Evolutionary conservation across 2,329 filamentous ascomycete genomes (phyloP).

Genomic region (Penicillium sp.): DNA sequence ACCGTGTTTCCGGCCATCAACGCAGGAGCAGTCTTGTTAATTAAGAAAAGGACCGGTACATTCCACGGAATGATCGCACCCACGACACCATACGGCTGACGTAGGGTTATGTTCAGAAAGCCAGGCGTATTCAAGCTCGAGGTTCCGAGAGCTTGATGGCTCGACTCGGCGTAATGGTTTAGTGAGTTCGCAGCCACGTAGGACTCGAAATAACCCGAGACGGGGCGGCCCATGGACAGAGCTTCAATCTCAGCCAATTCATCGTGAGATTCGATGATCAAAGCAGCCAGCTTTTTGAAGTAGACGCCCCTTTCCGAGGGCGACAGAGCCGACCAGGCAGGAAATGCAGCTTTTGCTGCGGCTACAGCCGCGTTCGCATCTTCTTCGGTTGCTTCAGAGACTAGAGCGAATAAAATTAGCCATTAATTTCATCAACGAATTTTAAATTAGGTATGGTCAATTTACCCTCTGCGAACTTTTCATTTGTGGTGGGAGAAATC

Average conservation of each 20-base stretch:
- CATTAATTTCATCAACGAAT: not conserved
- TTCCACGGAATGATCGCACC: slow-evolving; percentile 66
- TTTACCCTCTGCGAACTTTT: slow-evolving; percentile 32
- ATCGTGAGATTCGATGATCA: slow-evolving; percentile 32
- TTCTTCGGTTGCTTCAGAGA: slow-evolving; percentile 32
- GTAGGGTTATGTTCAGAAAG: slow-evolving; percentile 36
- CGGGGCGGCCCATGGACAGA: slow-evolving; percentile 42
- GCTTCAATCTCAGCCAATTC: slow-evolving; percentile 43
- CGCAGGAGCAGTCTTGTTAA: slow-evolving; percentile 80
- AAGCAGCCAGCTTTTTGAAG: slow-evolving; percentile 38
- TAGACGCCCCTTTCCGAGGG: slow-evolving; percentile 33
- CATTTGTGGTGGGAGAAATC: slow-evolving; percentile 28
- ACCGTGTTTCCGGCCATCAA: slow-evolving; percentile 66
- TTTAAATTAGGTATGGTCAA: slow-evolving; percentile 3
- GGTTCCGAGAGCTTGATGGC: slow-evolving; percentile 27
- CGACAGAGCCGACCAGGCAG: slow-evolving; percentile 37
- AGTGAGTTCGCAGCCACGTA: slow-evolving; percentile 21
- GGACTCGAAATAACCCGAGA: slow-evolving; percentile 33
- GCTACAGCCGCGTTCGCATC: slow-evolving; percentile 42
- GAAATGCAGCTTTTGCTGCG: slow-evolving; percentile 42
- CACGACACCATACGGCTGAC: slow-evolving; percentile 40
- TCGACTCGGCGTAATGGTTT: slow-evolving; percentile 34
- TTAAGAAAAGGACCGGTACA: slow-evolving; percentile 49
- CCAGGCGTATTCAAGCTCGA: slow-evolving; percentile 29
- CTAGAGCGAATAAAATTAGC: not conserved